Conservation (phyloP, 2,329 filamentous ascomycete species). For the Mycosphaerelloides madeirae region DNA sequence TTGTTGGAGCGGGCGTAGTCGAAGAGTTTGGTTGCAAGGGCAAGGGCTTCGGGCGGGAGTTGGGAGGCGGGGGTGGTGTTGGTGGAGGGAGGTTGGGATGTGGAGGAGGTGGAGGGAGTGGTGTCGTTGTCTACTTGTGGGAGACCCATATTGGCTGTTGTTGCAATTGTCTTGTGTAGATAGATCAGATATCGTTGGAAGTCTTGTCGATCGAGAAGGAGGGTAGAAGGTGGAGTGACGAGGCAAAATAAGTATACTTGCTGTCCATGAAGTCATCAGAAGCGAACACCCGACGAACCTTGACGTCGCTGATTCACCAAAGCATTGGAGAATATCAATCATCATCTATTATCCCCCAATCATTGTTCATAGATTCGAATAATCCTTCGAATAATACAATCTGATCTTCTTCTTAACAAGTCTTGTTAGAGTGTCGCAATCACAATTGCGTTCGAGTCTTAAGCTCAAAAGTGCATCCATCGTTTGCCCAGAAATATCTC, state of each 20-base stretch:
- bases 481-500: no score
- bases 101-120: not conserved
- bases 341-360: no score
- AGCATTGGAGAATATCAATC: no score
- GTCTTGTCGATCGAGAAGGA: no score
- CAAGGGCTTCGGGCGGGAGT: conserved; percentile 61
- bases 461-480: no score
- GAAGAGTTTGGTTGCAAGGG: conserved; percentile 62
- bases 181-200: no score
- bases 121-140: conserved; percentile 9
- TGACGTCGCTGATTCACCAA: not conserved
- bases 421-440: no score
- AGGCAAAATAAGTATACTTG: not conserved
- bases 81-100: conserved; percentile 1
- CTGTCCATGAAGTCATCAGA: not conserved
- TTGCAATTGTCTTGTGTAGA: no score
- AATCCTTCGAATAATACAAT: no score
- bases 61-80: conserved; percentile 10
- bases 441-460: no score
- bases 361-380: no score
- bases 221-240: not conserved
- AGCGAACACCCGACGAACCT: not conserved
- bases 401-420: no score
- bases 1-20: conserved; percentile 60
- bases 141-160: conserved; percentile 16